A percentile compares a stretch with the other conserved stretches of the same genome.
Conservation (phyloP, 176 grass and related monocot species). For the Triticum monococcum region DNA sequence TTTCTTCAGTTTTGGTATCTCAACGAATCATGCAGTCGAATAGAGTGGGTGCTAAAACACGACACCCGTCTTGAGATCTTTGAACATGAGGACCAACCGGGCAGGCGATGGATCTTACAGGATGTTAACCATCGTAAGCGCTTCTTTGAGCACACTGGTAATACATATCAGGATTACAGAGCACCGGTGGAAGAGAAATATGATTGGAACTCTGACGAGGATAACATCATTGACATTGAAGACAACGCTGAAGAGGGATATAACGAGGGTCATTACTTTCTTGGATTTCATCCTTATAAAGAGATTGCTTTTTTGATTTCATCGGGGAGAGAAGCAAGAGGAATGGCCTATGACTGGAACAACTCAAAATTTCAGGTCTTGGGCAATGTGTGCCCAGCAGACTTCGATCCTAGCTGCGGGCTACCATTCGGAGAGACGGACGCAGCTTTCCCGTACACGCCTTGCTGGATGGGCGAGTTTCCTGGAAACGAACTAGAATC, state of each 20-base stretch:
- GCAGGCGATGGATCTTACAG: not conserved
- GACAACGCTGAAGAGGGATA: too few relatives aligned
- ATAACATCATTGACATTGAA: not conserved
- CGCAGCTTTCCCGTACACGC: not conserved
- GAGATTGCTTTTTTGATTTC: not conserved
- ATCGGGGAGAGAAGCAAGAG: not conserved
- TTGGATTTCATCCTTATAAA: constrained; percentile 23
- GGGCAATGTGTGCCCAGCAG: not conserved
- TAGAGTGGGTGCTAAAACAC: not conserved
- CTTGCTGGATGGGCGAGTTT: constrained; percentile 2
- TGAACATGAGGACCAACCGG: not conserved
- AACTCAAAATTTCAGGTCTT: not conserved
- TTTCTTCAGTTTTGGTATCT: not conserved
- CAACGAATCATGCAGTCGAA: not conserved
- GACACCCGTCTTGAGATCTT: not conserved
- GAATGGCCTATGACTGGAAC: not conserved
- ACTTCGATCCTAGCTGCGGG: too few relatives aligned
- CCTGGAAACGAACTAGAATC: not conserved
- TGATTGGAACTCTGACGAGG: constrained; percentile 19
- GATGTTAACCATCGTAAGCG: not conserved
- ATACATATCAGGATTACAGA: not conserved
- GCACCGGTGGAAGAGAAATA: not conserved
- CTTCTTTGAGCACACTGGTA: not conserved
- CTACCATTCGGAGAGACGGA: not conserved
- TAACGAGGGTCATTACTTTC: rapidly evolving